These are phyloP conservation scores for Butyriboletus loyo DNA, from an alignment of 768 basidiomycete species.

Conservation along the genomic window DNA sequence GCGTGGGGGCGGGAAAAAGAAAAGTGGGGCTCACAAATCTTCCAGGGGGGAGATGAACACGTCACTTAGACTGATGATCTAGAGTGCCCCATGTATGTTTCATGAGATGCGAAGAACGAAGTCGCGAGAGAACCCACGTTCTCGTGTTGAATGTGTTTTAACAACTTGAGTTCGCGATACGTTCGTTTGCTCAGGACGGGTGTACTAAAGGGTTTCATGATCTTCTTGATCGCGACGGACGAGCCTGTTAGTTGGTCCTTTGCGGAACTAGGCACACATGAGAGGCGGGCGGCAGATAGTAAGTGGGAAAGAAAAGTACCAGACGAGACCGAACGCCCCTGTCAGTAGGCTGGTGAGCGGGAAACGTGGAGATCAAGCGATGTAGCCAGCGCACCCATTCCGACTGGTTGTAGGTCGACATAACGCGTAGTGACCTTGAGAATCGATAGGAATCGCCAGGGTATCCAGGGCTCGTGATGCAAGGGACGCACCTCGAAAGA, in stretches of 20 bases:
- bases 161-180: slow-evolving; percentile 94
- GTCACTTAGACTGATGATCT: slow-evolving; percentile 99
- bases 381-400: slow-evolving; percentile 75
- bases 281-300: neutral
- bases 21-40: slow-evolving; percentile 67
- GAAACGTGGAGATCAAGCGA: slow-evolving; percentile 5
- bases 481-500: slow-evolving; percentile 76
- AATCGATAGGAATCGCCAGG: slow-evolving; percentile 16
- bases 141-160: slow-evolving; percentile 98
- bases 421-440: slow-evolving; percentile 92
- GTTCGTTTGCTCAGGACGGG: slow-evolving; percentile 98
- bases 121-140: slow-evolving; percentile 57
- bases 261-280: slow-evolving; percentile 60
- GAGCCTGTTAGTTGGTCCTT: slow-evolving; percentile 93
- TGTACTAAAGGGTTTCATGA: slow-evolving; percentile 99
- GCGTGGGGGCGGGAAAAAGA: neutral
- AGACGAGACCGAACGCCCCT: slow-evolving; percentile 97
- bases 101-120: slow-evolving; percentile 3
- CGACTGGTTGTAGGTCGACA: slow-evolving; percentile 98
- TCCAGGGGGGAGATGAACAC: slow-evolving; percentile 99
- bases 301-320: slow-evolving; percentile 46
- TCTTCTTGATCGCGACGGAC: slow-evolving; percentile 99
- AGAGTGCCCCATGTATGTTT: neutral
- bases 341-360: slow-evolving; percentile 16
- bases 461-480: slow-evolving; percentile 11